phyloP scores from a whole-genome alignment of 2,329 filamentous ascomycete genomes.

The Acrodontium crateriforme region DNA sequence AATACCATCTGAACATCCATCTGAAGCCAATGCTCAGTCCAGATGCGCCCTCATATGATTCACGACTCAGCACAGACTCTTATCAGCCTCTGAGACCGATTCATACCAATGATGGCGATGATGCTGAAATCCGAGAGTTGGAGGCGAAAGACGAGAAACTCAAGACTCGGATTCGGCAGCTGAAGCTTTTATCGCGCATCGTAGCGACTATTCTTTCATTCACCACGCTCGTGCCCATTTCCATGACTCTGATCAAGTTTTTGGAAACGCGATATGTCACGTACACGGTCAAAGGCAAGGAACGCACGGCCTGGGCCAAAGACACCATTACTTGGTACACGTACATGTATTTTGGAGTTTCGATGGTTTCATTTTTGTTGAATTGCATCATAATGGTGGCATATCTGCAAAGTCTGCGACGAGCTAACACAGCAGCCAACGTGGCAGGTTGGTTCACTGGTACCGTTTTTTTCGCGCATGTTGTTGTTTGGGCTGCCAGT shows the following conservation, averaged over 20 bases:
- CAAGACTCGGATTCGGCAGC: slow-evolving; percentile 25
- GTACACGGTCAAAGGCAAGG: slow-evolving; percentile 9
- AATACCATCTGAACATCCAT: too few relatives aligned
- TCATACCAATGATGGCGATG: neutral
- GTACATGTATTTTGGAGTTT: slow-evolving; percentile 26
- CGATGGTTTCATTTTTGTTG: slow-evolving; percentile 19
- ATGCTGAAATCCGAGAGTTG: slow-evolving; percentile 1
- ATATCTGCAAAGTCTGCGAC: slow-evolving; percentile 19
- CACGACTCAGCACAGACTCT: neutral
- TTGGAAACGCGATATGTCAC: slow-evolving; percentile 21
- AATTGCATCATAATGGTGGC: slow-evolving; percentile 22
- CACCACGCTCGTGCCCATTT: slow-evolving; percentile 22
- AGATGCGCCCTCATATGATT: neutral
- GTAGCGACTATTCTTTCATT: slow-evolving; percentile 22
- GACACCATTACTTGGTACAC: slow-evolving; percentile 27
- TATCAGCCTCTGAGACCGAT: slow-evolving; percentile 1
- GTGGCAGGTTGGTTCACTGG: slow-evolving; percentile 19
- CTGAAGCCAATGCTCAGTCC: slow-evolving; percentile 2
- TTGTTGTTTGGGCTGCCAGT: slow-evolving; percentile 24
- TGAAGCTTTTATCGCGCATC: slow-evolving; percentile 24
- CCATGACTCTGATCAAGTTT: slow-evolving; percentile 26
- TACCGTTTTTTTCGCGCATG: slow-evolving; percentile 19
- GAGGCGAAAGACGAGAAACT: slow-evolving; percentile 12
- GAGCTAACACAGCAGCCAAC: slow-evolving; percentile 21
- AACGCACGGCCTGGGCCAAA: slow-evolving; percentile 26